Conservation (phyloP, 2,329 filamentous ascomycete species). For the Dactylellina leptospora region DNA sequence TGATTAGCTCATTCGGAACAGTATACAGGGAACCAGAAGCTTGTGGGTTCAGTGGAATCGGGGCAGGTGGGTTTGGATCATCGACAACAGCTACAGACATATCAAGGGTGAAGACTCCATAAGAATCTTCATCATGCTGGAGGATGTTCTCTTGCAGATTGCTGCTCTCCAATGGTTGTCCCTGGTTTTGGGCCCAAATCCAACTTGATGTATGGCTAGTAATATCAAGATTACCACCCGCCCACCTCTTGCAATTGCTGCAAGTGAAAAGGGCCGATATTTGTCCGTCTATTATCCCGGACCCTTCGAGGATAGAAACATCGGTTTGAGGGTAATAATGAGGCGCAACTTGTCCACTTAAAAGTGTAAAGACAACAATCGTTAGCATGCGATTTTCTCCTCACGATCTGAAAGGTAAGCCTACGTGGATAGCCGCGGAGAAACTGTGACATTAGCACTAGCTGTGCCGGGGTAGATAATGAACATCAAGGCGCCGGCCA, state of each 20-base stretch:
- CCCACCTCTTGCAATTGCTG: slow-evolving; percentile 66
- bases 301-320: slow-evolving; percentile 54
- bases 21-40: slow-evolving; percentile 48
- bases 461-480: slow-evolving; percentile 61
- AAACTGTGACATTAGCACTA: slow-evolving; percentile 58
- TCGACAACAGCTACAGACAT: slow-evolving; percentile 62
- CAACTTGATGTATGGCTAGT: slow-evolving; percentile 62
- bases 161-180: slow-evolving; percentile 63
- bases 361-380: neutral
- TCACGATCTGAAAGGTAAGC: neutral
- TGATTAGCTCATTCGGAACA: slow-evolving; percentile 45
- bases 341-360: slow-evolving; percentile 40
- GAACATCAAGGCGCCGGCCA: slow-evolving; percentile 63
- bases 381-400: neutral
- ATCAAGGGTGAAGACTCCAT: slow-evolving; percentile 63
- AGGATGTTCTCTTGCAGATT: slow-evolving; percentile 61
- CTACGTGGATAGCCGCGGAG: slow-evolving; percentile 54
- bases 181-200: slow-evolving; percentile 68
- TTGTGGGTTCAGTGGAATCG: slow-evolving; percentile 38
- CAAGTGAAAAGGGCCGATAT: slow-evolving; percentile 59
- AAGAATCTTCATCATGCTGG: slow-evolving; percentile 63
- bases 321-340: slow-evolving; percentile 51
- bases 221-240: slow-evolving; percentile 62
- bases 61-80: slow-evolving; percentile 59
- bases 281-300: slow-evolving; percentile 53